phyloP scores from a whole-genome alignment of 257 asterid species.

The Sherardia arvensis region DNA sequence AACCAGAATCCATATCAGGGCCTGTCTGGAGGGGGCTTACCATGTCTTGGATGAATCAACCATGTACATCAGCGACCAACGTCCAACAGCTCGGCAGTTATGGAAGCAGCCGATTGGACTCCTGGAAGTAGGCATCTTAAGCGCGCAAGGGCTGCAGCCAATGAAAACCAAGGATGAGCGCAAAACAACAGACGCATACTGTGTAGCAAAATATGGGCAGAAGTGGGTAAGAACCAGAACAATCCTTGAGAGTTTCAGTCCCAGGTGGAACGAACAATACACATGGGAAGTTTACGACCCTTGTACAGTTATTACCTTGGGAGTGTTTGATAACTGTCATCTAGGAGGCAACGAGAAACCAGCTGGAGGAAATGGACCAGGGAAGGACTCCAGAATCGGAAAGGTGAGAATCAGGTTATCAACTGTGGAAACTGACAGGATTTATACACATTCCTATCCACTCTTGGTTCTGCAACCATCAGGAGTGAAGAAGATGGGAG shows the following conservation, averaged over 20 bases:
- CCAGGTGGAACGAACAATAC: slow-evolving; percentile 72
- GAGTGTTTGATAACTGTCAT: slow-evolving; percentile 51
- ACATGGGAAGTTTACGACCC: slow-evolving; percentile 72
- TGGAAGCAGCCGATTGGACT: slow-evolving; percentile 64
- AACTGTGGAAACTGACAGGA: slow-evolving; percentile 46
- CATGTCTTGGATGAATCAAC: slow-evolving; percentile 69
- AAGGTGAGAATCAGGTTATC: slow-evolving; percentile 59
- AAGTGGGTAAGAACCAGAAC: slow-evolving; percentile 68
- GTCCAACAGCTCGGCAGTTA: slow-evolving; percentile 55
- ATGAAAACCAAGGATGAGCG: slow-evolving; percentile 42
- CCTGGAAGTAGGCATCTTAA: slow-evolving; percentile 54
- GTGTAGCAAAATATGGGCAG: slow-evolving; percentile 67
- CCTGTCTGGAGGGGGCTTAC: slow-evolving; percentile 60
- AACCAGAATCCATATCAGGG: slow-evolving; percentile 46
- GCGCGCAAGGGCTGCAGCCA: slow-evolving; percentile 43
- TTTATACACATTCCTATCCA: slow-evolving; percentile 56
- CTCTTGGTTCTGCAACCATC: slow-evolving; percentile 46
- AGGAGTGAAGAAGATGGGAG: slow-evolving; percentile 63
- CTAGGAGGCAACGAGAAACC: slow-evolving; percentile 31
- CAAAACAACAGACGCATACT: slow-evolving; percentile 49
- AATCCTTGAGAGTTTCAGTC: slow-evolving; percentile 32
- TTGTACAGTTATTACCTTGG: slow-evolving; percentile 52
- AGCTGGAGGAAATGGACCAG: slow-evolving; percentile 11
- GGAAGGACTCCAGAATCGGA: slow-evolving; percentile 42
- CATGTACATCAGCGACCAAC: slow-evolving; percentile 49